phyloP scores from a whole-genome alignment of 2,329 filamentous ascomycete species.

The Periglandula ipomoeae region DNA sequence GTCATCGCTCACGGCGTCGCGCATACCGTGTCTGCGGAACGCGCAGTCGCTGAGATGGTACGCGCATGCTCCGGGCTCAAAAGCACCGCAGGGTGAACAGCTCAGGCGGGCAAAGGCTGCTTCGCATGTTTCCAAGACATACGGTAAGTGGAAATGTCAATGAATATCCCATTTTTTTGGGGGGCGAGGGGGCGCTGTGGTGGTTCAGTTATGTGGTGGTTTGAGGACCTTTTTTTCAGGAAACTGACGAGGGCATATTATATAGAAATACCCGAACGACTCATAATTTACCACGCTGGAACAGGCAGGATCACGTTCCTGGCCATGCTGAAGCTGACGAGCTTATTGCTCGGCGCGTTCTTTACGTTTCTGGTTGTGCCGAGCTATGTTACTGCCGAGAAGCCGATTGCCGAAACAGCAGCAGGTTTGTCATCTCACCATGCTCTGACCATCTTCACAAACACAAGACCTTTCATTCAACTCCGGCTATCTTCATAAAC shows the following conservation, averaged over 20 bases:
- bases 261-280: constrained; percentile 42
- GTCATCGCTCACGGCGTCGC: background rate
- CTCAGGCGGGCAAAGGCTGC: constrained; percentile 17
- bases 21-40: background rate
- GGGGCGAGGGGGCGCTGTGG: no score
- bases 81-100: background rate
- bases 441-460: no score
- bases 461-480: no score
- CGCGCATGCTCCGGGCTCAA: background rate
- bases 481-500: no score
- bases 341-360: constrained; percentile 58
- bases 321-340: constrained; percentile 61
- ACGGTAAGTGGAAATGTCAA: constrained; percentile 10
- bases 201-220: no score
- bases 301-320: constrained; percentile 57
- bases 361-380: constrained; percentile 58
- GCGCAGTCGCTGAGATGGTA: background rate
- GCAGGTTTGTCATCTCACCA: constrained; percentile 32
- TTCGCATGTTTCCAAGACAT: constrained; percentile 12
- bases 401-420: constrained; percentile 24
- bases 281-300: constrained; percentile 71
- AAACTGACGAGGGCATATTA: background rate
- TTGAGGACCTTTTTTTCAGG: background rate
- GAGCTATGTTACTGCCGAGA: constrained; percentile 37
- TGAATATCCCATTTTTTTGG: no score